phyloP scores from a whole-genome alignment of 2,329 filamentous ascomycete species.

The Oidium heveae region DNA sequence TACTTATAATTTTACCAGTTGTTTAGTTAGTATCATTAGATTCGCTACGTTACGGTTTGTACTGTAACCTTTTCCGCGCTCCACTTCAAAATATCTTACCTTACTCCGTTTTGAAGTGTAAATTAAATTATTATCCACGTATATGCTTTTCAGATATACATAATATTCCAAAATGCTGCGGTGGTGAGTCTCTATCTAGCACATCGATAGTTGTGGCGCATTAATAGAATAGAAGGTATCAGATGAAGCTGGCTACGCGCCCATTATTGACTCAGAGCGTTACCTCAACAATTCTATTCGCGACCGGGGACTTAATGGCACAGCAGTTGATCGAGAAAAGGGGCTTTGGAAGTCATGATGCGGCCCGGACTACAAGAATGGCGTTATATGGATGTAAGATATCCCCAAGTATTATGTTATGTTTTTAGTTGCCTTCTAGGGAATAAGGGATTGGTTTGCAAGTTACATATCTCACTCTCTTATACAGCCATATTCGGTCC shows the following conservation, averaged over 20 bases:
- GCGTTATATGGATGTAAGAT: conserved; percentile 45
- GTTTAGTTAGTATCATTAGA: too few species aligned
- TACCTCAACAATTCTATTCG: conserved; percentile 79
- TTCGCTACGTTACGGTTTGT: too few species aligned
- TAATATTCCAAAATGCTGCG: conserved; percentile 8
- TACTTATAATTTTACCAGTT: too few species aligned
- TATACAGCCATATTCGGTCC: conserved; percentile 38
- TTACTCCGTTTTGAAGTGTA: too few species aligned
- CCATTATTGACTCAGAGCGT: conserved; percentile 77
- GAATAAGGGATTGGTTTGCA: too few species aligned
- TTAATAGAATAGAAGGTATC: conserved; percentile 38
- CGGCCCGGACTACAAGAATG: conserved; percentile 51
- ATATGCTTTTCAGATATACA: too few species aligned
- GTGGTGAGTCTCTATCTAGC: conserved; percentile 8
- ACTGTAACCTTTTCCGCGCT: too few species aligned
- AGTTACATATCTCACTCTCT: neutral
- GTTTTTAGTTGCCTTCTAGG: neutral
- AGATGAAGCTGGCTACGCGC: conserved; percentile 51
- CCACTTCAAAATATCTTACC: too few species aligned
- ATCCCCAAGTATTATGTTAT: neutral
- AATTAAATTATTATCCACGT: too few species aligned
- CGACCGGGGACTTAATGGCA: conserved; percentile 69
- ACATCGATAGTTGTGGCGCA: conserved; percentile 1
- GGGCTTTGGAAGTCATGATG: conserved; percentile 52
- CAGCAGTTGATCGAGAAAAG: conserved; percentile 75